phyloP scores from a whole-genome alignment of 108 stramenopile species.

The Cylindrotheca fusiformis region DNA sequence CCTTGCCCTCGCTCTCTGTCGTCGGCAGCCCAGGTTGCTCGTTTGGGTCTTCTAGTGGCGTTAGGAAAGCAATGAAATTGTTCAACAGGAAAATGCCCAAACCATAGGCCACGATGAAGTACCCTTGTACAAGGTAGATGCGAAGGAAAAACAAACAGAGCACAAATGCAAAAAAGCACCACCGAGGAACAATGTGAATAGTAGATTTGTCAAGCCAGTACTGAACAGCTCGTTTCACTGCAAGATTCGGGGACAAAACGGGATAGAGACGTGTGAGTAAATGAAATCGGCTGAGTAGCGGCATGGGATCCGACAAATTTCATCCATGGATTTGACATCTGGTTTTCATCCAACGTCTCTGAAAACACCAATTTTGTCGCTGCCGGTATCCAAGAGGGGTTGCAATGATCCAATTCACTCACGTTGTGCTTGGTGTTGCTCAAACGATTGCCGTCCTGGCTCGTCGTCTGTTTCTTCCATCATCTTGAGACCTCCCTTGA shows the following conservation, averaged over 20 bases:
- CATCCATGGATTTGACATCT: not conserved
- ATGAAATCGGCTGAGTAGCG: not conserved
- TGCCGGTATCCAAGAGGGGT: too few relatives aligned
- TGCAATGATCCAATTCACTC: slow-evolving; percentile 26
- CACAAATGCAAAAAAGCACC: slow-evolving; percentile 62
- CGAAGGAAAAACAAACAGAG: slow-evolving; percentile 86
- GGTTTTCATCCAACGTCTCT: not conserved
- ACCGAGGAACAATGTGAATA: slow-evolving; percentile 77
- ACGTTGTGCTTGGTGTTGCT: slow-evolving; percentile 40
- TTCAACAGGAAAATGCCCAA: slow-evolving; percentile 98
- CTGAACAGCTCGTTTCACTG: slow-evolving; percentile 87
- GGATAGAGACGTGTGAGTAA: slow-evolving; percentile 2
- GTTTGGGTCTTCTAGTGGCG: slow-evolving; percentile 89
- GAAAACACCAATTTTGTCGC: not conserved
- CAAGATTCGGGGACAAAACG: slow-evolving; percentile 1
- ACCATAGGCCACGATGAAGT: slow-evolving; percentile 99
- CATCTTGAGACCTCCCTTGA: too few relatives aligned
- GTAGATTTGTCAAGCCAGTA: slow-evolving; percentile 98
- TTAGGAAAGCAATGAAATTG: slow-evolving; percentile 98
- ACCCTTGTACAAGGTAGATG: slow-evolving; percentile 94
- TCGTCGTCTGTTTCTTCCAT: slow-evolving; percentile 59
- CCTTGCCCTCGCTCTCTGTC: slow-evolving; percentile 68
- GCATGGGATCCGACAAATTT: not conserved
- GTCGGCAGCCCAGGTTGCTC: slow-evolving; percentile 61
- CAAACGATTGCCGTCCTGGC: slow-evolving; percentile 34